Evolutionary conservation across 176 grass and related monocot species (phyloP).

Genomic region (Guadua angustifolia): DNA sequence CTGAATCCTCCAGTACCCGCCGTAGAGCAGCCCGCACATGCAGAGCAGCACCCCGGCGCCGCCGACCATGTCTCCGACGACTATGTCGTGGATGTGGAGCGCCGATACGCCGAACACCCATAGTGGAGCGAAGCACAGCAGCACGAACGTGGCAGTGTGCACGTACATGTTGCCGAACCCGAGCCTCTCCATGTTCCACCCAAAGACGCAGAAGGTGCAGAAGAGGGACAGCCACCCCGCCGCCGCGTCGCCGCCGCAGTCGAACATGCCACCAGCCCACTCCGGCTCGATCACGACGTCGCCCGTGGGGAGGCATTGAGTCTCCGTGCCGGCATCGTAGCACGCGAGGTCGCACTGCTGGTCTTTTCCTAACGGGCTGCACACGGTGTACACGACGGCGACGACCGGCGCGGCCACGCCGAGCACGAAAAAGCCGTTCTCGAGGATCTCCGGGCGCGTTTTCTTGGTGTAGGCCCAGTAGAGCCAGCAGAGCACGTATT

Average conservation of each 20-base stretch:
- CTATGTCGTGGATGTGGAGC: slow-evolving; percentile 53
- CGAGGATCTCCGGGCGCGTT: slow-evolving; percentile 50
- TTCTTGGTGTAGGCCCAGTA: slow-evolving; percentile 64
- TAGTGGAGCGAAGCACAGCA: slow-evolving; percentile 72
- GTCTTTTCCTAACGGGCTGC: slow-evolving; percentile 61
- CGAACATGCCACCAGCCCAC: slow-evolving; percentile 67
- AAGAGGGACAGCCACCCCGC: slow-evolving; percentile 49
- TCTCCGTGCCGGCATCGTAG: background rate
- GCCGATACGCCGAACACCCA: slow-evolving; percentile 78
- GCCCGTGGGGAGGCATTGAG: background rate
- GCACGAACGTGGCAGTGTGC: slow-evolving; percentile 64
- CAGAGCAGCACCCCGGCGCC: slow-evolving; percentile 60
- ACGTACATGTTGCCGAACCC: slow-evolving; percentile 72
- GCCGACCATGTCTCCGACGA: slow-evolving; percentile 55
- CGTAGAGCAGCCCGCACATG: slow-evolving; percentile 63
- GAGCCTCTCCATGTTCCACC: slow-evolving; percentile 82
- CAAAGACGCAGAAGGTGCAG: slow-evolving; percentile 78
- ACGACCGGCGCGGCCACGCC: slow-evolving; percentile 52
- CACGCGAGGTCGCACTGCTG: background rate
- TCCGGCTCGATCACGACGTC: slow-evolving; percentile 54
- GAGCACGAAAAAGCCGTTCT: slow-evolving; percentile 51
- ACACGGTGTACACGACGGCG: slow-evolving; percentile 61
- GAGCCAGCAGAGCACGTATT: slow-evolving; percentile 67
- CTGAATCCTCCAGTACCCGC: slow-evolving; percentile 83
- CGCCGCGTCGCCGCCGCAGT: slow-evolving; percentile 37